Evolutionary conservation across 768 basidiomycete species (phyloP).

Genomic region (Melanogaster broomeanus): DNA sequence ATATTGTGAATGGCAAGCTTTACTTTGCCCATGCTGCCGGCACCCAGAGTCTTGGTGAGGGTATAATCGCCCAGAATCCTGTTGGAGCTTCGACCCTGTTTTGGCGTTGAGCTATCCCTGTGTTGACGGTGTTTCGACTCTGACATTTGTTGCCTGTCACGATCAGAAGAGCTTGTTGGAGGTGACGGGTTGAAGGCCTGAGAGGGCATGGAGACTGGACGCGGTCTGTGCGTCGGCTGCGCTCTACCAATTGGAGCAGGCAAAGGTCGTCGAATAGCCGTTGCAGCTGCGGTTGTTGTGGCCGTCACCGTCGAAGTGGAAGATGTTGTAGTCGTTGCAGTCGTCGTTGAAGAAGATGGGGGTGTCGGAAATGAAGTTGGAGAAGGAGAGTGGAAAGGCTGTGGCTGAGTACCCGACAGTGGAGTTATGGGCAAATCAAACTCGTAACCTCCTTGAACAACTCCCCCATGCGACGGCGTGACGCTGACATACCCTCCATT

Average conservation of each 20-base stretch:
- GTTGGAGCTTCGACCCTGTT: constrained; percentile 37
- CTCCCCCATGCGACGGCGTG: constrained; percentile 57
- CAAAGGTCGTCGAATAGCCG: constrained; percentile 36
- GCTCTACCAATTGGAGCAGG: constrained; percentile 24
- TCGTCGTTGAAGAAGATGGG: constrained; percentile 10
- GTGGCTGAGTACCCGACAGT: constrained; percentile 30
- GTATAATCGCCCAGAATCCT: constrained; percentile 92
- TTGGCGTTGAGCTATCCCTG: constrained; percentile 34
- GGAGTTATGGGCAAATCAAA: constrained; percentile 58
- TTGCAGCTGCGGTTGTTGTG: constrained; percentile 20
- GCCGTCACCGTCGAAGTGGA: constrained; percentile 5
- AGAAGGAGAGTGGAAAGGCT: constrained; percentile 17
- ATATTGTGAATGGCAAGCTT: constrained; percentile 90
- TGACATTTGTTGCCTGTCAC: constrained; percentile 29
- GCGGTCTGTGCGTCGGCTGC: constrained; percentile 39
- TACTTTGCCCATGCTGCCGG: constrained; percentile 99
- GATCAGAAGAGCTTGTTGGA: constrained; percentile 33
- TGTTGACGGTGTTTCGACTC: constrained; percentile 30
- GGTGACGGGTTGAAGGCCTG: constrained; percentile 45
- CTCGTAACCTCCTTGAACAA: constrained; percentile 56
- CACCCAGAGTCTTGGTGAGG: constrained; percentile 94
- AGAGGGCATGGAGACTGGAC: constrained; percentile 78
- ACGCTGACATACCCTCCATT: constrained; percentile 39
- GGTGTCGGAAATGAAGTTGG: constrained; percentile 12
- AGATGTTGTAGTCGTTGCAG: constrained; percentile 6